A percentile compares a stretch with the other conserved stretches of the same genome.
These are phyloP conservation scores for Exserohilum rostratum DNA, from an alignment of 2,329 filamentous ascomycete genomes.

Conservation along the genomic window DNA sequence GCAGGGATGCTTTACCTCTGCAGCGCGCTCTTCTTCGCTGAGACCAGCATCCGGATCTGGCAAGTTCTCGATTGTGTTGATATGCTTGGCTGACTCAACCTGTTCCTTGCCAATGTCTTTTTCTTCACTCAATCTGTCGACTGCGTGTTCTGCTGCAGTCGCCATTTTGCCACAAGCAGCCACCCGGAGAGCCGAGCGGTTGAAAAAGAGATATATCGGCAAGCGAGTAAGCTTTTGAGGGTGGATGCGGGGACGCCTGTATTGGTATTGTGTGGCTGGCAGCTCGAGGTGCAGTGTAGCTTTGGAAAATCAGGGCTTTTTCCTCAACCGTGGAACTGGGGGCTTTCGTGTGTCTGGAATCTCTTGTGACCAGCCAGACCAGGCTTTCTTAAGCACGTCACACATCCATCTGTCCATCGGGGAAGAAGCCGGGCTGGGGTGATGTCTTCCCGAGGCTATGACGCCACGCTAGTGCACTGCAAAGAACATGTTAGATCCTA, in stretches of 20 bases:
- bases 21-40: constrained; percentile 66
- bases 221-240: not conserved
- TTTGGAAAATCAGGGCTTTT: not conserved
- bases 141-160: constrained; percentile 25
- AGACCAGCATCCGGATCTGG: constrained; percentile 69
- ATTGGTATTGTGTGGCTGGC: not conserved
- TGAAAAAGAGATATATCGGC: not conserved
- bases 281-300: not conserved
- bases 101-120: constrained; percentile 26
- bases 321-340: constrained; percentile 1
- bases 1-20: constrained; percentile 54
- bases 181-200: not conserved
- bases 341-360: not conserved
- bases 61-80: constrained; percentile 27
- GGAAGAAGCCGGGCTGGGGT: constrained; percentile 5
- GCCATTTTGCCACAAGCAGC: constrained; percentile 20
- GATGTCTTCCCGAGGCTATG: constrained; percentile 23
- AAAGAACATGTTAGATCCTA: not conserved
- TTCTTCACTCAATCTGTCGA: constrained; percentile 28
- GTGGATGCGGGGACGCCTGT: not conserved
- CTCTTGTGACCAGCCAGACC: not conserved
- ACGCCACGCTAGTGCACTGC: not conserved
- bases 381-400: constrained; percentile 7
- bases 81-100: constrained; percentile 12
- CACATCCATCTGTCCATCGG: not conserved